These are phyloP conservation scores for Platanus orientalis DNA, from an alignment of 164 flowering plant genomes.

Conservation along the genomic window DNA sequence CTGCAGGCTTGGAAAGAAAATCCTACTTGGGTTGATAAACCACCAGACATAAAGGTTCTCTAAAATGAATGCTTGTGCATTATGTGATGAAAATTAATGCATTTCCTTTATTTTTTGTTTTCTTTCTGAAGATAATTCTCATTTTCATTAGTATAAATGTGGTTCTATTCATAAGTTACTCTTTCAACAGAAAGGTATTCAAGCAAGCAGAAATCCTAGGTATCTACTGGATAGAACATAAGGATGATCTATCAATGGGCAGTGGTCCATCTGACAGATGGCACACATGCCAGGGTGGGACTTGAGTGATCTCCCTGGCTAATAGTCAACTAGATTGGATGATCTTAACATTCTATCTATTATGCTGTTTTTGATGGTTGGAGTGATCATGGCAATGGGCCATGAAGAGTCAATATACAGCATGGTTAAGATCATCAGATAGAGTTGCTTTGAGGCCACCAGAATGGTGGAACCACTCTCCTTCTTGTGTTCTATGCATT, in stretches of 20 bases:
- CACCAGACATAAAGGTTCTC: slow-evolving; percentile 62
- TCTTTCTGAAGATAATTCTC: background rate
- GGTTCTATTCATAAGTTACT: too few relatives aligned
- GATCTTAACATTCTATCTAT: background rate
- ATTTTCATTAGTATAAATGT: background rate
- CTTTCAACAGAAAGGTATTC: too few relatives aligned
- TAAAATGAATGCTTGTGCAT: background rate
- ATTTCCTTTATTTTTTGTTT: background rate
- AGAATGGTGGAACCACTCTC: background rate
- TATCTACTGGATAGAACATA: too few relatives aligned
- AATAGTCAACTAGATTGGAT: background rate
- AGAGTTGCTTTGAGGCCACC: background rate
- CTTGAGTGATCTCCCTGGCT: background rate
- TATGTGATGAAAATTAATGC: background rate
- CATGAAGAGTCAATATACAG: background rate
- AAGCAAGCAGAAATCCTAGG: too few relatives aligned
- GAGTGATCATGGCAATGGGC: background rate
- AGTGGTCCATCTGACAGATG: too few relatives aligned
- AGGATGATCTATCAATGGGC: too few relatives aligned
- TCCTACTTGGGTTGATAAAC: slow-evolving; percentile 68
- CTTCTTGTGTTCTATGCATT: background rate
- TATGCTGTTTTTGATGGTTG: too few relatives aligned
- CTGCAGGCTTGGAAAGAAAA: slow-evolving; percentile 80
- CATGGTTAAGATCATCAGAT: background rate
- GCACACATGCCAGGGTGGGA: too few relatives aligned